Base-by-base conservation (phyloP, 164 flowering plant species). In the Umbellularia californica region DNA sequence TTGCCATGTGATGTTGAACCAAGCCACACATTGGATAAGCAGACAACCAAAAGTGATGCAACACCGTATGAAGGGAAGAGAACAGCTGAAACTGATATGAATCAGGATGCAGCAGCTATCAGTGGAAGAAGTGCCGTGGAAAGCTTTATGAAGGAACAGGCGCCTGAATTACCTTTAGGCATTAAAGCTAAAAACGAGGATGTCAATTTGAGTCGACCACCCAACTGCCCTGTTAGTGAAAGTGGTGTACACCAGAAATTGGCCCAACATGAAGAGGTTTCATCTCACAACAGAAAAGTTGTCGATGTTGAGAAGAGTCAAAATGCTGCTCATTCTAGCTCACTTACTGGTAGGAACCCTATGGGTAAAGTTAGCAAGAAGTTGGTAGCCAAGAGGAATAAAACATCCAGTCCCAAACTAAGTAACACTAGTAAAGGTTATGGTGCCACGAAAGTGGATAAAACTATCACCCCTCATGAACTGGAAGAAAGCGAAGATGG, bases 331-430 rank as follows among this genome's bases (percentile, higher is more conserved):
- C 70, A 74, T 30, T 41, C 78, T 67, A 81, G 70, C 58, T 65
- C 71, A 2, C 69, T 28, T 12, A 77, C 28, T 17, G 83, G 23
- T 75, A 83, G 62, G 65, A 78, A 76, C 70, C 50, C 10, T 71
- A 30, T 79, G n/a, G 82, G 81, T 69, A 76, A 81, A 52, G 65
- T 68, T 50, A 83, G 76, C 69, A 89, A 77, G 77, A 88, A 81
- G 74, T 75, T 63, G 68, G 78, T 80, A 27, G 73, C 82, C 65
- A 85, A 74, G 74, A 87, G 83, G 83, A 84, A 80, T 55, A 76
- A 84, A 75, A 91, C 86, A 63, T 72, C 88, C 64, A 84, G 83
- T 75, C 67, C 82, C 47, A 88, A 81, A 70, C 64, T 77, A 20
- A 71, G 82, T 75, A 76, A 52, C 22, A 50, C 72, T 23, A 71